phyloP scores from a whole-genome alignment of 768 basidiomycete genomes.

The Suillus paluster region DNA sequence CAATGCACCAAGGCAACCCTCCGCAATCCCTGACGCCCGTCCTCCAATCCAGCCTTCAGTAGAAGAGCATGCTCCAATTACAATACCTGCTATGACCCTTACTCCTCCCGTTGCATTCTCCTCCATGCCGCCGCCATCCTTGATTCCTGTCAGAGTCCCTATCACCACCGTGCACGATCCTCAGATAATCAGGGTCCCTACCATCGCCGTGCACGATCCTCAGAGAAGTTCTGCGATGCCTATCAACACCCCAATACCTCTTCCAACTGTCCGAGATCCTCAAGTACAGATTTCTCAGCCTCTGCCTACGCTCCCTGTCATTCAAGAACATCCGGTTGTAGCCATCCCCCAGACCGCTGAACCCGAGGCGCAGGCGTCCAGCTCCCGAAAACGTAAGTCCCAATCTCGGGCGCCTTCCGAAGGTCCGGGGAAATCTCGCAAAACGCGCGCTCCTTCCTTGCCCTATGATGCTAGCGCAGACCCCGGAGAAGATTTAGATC shows the following conservation, averaged over 20 bases:
- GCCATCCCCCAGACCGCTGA: background rate
- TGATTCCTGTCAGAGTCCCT: slow-evolving; percentile 13
- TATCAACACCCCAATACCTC: slow-evolving; percentile 21
- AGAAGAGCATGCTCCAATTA: slow-evolving; percentile 5
- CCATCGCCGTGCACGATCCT: slow-evolving; percentile 8
- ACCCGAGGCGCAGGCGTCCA: slow-evolving; percentile 13
- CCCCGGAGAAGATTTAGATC: slow-evolving; percentile 80
- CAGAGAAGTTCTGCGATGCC: slow-evolving; percentile 9
- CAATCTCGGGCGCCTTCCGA: slow-evolving; percentile 21
- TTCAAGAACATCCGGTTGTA: background rate
- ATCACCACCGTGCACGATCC: slow-evolving; percentile 7
- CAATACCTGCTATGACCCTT: background rate
- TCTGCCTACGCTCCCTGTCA: background rate
- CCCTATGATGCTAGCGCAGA: slow-evolving; percentile 64
- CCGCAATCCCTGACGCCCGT: slow-evolving; percentile 13
- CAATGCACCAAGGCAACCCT: slow-evolving; percentile 18
- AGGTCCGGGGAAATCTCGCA: slow-evolving; percentile 39
- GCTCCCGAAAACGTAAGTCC: slow-evolving; percentile 24
- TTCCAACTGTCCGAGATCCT: slow-evolving; percentile 23
- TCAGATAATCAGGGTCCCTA: slow-evolving; percentile 12
- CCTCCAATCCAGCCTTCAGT: background rate
- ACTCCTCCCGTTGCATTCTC: background rate
- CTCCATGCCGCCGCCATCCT: slow-evolving; percentile 10
- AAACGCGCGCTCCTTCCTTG: slow-evolving; percentile 48
- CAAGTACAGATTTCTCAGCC: background rate